Evolutionary conservation across 1,284 basidiomycete species (phyloP), one percentile per base, ranked within the genome.

Genomic region (Leccinum fallax): DNA sequence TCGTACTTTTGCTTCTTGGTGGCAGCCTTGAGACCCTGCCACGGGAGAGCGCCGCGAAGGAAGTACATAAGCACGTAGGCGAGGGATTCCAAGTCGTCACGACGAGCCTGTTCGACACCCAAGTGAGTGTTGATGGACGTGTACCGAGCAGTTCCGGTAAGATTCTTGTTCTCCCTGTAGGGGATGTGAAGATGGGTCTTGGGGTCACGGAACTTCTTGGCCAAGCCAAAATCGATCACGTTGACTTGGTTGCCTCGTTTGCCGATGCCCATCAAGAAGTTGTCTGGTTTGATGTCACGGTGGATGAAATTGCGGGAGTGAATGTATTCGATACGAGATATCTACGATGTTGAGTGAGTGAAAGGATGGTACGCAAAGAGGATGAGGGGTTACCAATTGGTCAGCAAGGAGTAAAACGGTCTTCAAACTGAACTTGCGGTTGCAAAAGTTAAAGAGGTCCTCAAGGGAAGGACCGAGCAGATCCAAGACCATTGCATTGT

Each of bases 1-100:
- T 98, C 96, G 80, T 98, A 97, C 82, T 98, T 98, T 83, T 98
- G 96, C 87, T 98, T 98, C 91, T 97, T 98, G 62, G 95, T 97
- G 40, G 95, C 95, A 64, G 95, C 96, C 83, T 98, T 97, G 75
- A 98, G 87, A 60, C 95, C 95, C 78, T 98, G 96, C 96, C 96
- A 98, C 21, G 96, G 96, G 52, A 98, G 88, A 64, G 93, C 91
- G 59, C 96, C 95, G 67, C 95, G 94, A 67, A 98, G 88, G 87
- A 98, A 97, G 83, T 98, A 98, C 94, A 98, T 97, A 70, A 98
- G 86, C 24, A 98, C 95, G 73, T 98, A 98, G 58, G 94, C 95
- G 59, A 98, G 88, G 0, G 95, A 97, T 78, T 97, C 95, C 72
- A 98, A 85, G 75, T 98, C 95, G 77, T 98, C 96, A 65, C 96